A percentile compares a stretch with the other conserved stretches of the same genome.
Conservation (phyloP, 495 filamentous ascomycete genomes). For the Daldinia childiae region DNA sequence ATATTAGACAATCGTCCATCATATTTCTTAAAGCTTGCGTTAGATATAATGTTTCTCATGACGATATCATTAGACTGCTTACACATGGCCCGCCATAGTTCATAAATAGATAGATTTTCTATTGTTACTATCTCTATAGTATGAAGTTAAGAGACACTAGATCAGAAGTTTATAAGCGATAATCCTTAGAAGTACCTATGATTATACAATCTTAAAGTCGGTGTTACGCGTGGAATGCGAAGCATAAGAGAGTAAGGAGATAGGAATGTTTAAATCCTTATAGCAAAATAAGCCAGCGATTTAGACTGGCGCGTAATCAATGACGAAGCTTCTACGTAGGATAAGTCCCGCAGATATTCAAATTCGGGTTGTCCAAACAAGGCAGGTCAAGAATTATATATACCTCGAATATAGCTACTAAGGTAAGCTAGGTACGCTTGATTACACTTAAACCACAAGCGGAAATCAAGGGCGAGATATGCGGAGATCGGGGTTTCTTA, state of each 20-base stretch:
- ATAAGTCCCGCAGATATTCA: not conserved
- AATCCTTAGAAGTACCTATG: not conserved
- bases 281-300: not conserved
- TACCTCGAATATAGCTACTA: not conserved
- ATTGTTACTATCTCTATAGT: not conserved
- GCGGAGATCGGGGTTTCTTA: not conserved
- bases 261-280: not conserved
- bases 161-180: not conserved
- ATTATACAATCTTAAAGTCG: not conserved
- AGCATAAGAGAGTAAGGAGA: not conserved
- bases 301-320: not conserved
- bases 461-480: not conserved
- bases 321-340: not conserved
- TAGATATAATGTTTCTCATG: not conserved
- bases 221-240: not conserved
- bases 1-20: slow-evolving; percentile 44
- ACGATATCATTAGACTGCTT: not conserved
- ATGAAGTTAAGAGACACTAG: not conserved
- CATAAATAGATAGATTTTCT: not conserved
- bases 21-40: slow-evolving; percentile 26
- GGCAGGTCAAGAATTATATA: slow-evolving; percentile 14
- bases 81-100: slow-evolving; percentile 41
- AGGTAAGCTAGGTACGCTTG: not conserved
- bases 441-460: not conserved
- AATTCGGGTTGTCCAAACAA: slow-evolving; percentile 2